Base-by-base conservation (phyloP, 768 basidiomycete genomes). In the Hygrophorus pudorinus region DNA sequence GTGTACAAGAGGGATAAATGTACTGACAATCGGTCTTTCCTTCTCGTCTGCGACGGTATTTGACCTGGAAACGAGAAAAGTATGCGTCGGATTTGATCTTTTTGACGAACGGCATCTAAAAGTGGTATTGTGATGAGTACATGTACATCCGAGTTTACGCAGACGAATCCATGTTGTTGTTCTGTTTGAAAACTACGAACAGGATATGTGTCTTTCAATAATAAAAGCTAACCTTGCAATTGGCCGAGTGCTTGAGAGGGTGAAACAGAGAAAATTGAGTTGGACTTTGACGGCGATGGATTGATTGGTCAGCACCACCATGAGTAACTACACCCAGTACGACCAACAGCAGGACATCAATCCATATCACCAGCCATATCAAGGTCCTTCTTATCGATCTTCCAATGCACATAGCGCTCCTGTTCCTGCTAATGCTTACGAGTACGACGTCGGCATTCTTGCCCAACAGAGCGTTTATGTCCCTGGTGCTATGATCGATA, bases 31-130 rank as follows among this genome's bases (percentile, higher is more conserved):
- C 96, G 49, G 96, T 99, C 76, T 94, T 98, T 48, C 96, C 96
- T 72, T 99, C 96, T 63, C 92, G 81, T 54, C 96, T 75, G 60
- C 96, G 75, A 62, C 94, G 87, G 70, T 96, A 96, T 74, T 98
- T 98, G 59, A 98, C 93, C 73, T 96, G 91, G 76, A 85, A 96
- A 51, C 93, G 82, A 50, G 92, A 96, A 73, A 90, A 96, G 83
- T 97, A 97, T 59, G 94, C 89, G 64, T 81, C 79, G 59, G 88
- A 87, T 76, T 99, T 97, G 73, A 93, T 65, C 55, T 85, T 83
- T 73, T 97, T 97, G 74, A 96, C 85, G 78, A 96, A 98, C 49
- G 93, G 94, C 94, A 90, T 88, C 73, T 75, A 42, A 10, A 47
- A 8, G 48, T 40, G 38, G 44, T 3, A 24, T 24, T 24, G n/a